Evolutionary conservation across 164 flowering plant genomes (phyloP).

Genomic region (Piper longum): DNA sequence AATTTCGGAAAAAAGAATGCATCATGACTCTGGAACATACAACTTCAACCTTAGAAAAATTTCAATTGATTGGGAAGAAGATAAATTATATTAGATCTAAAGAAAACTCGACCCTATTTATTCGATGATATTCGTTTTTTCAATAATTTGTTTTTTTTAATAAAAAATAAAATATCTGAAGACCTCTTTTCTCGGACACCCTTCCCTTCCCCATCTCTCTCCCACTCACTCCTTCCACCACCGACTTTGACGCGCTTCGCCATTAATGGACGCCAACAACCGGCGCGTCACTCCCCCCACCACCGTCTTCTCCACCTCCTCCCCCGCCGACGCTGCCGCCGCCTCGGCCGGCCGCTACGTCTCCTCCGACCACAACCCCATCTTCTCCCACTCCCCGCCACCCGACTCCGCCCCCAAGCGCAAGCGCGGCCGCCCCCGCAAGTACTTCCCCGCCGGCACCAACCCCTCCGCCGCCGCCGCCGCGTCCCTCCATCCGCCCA

Average conservation of each 20-base stretch:
- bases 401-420: slow-evolving; percentile 1
- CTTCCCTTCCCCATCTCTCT: not conserved
- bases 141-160: too few species aligned
- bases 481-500: not conserved
- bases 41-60: too few species aligned
- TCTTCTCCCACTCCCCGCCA: not conserved
- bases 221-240: not conserved
- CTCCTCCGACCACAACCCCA: not conserved
- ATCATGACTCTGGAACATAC: too few species aligned
- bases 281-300: not conserved
- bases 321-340: not conserved
- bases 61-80: too few species aligned
- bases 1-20: too few species aligned
- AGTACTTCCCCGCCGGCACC: not conserved
- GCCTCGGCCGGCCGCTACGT: not conserved
- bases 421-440: not conserved
- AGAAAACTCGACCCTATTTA: too few species aligned
- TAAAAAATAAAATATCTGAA: not conserved
- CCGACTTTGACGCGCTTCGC: not conserved
- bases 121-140: too few species aligned
- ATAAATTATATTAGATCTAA: too few species aligned
- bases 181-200: not conserved
- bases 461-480: not conserved
- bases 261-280: slow-evolving; percentile 1
- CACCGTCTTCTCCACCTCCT: not conserved